Evolutionary conservation across 306 rosid species (phyloP), one percentile per base, ranked within the genome.

Genomic region (Geum urbanum): DNA sequence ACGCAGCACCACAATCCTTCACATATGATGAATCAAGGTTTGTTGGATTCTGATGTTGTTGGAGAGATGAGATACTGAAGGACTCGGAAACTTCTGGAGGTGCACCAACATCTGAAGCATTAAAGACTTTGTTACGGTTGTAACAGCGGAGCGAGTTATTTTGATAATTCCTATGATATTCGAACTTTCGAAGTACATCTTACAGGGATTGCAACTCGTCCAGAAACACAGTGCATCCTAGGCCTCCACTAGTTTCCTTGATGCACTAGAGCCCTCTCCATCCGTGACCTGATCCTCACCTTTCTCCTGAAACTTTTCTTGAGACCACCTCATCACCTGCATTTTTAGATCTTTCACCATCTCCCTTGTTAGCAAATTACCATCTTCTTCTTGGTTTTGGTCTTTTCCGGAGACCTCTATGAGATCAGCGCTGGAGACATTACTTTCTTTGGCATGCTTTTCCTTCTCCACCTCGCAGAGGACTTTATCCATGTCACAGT

Each of bases 181-280:
- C n/a, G n/a, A n/a, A 72, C 86, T 88, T 83, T 86, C 90, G 64
- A 79, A 90, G 76, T 88, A 90, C 10, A 89, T 88, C 83, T 73
- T 87, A 84, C 98, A 92, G 53, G 86, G 71, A 19, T 86, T 80
- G 82, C 98, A 92, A 58, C 86, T 77, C 47, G 97, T 90, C 97
- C 96, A 92, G 84, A 92, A 92, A 43, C 89, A 85, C 50, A 76
- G 65, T 45, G 86, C 67, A 67, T 84, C 79, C 68, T 83, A 78
- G 53, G 81, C 70, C 84, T 83, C 37, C 45, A 35, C 64, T 35
- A 32, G 0, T 15, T 32, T 14, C 56, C 56, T 18, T 7, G 24
- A 51, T 51, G 56, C 24, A 51, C 18, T 16, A 51, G 56, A 51
- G 24, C 10, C 11, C 56, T 51, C 56, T 16, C 19, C 55, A 50